Base-by-base conservation (phyloP, 495 filamentous ascomycete genomes). In the Cenococcum geophilum region DNA sequence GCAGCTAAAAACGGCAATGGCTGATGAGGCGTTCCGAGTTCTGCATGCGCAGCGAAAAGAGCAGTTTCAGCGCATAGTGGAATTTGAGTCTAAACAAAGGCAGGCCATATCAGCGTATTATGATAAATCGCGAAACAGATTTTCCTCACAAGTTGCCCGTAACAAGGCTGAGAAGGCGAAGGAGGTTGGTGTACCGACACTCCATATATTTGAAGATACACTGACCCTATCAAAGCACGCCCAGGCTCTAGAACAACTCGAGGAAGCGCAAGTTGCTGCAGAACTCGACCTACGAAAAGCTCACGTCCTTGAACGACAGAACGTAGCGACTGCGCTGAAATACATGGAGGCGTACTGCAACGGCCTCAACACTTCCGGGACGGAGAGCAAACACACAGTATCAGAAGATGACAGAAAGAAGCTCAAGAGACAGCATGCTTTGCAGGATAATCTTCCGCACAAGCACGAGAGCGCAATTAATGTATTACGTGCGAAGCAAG, bases 381-480 rank as follows among this genome's bases (percentile, higher is more conserved):
- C 9, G 21, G 25, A 68, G 14, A 53, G 10, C 37, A 21, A 42
- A 23, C 66, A 65, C 27, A 59, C 36, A 16, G 62, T 68, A 3
- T 65, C 66, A 10, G 66, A 62, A 27, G 66, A 68, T 40, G 66
- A 68, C 32, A 49, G 51, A 2, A 60, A 59, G 40, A 64, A 65
- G 37, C 51, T 68, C 1, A 58, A 58, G 27, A 56, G 62, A 36
- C 62, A 68, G 37, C 49, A 57, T 12, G 5, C 49, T 0, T 18
- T 55, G 8, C 58, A 65, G 25, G 50, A 64, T 35, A 68, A 65
- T 25, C 49, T 68, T 0, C 62, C 61, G 5, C 51, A 10, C 21
- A 64, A 65, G 22, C 66, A 68, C 32, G 66, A 62, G 20, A 68
- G 66, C 48, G 66, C 66, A 21, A 68, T 68, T 51, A 68, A 65